These are phyloP conservation scores for Rhizomucor pusillus DNA, from an alignment of 371 early-diverging fungal genomes.

Conservation along the genomic window DNA sequence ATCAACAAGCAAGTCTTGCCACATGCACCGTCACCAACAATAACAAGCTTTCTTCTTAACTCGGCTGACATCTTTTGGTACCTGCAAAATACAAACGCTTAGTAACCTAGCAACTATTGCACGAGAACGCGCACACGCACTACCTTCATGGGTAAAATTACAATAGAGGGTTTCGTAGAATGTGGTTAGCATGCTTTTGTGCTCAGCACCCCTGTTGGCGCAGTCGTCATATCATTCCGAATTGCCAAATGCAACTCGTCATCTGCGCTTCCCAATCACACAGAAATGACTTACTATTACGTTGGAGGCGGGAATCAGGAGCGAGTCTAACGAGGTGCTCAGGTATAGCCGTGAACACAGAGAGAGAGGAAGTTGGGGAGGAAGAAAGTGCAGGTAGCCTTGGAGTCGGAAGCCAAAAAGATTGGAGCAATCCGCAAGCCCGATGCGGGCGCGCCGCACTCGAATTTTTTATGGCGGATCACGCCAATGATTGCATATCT, in stretches of 20 bases:
- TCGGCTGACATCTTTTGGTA: constrained; percentile 42
- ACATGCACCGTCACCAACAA: constrained; percentile 95
- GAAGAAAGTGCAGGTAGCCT: background rate
- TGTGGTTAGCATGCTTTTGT: no score
- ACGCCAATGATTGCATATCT: no score
- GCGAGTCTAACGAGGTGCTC: constrained; percentile 1
- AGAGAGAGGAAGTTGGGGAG: background rate
- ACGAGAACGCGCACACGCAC: background rate
- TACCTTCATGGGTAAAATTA: no score
- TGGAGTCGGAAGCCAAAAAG: background rate
- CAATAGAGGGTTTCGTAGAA: no score
- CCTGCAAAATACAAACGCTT: constrained; percentile 1
- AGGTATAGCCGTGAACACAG: constrained; percentile 12
- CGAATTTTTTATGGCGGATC: no score
- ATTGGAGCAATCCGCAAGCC: no score
- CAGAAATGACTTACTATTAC: constrained; percentile 3
- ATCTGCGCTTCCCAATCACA: constrained; percentile 2
- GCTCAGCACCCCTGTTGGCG: no score
- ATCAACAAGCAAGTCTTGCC: constrained; percentile 95
- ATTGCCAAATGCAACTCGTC: background rate
- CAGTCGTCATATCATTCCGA: no score
- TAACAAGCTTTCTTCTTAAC: constrained; percentile 91
- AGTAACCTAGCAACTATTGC: background rate
- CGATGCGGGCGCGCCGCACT: no score
- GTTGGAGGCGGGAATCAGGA: constrained; percentile 10